These are phyloP conservation scores for Sporothrix dimorphospora DNA, from an alignment of 2,329 filamentous ascomycete species.

Conservation along the genomic window DNA sequence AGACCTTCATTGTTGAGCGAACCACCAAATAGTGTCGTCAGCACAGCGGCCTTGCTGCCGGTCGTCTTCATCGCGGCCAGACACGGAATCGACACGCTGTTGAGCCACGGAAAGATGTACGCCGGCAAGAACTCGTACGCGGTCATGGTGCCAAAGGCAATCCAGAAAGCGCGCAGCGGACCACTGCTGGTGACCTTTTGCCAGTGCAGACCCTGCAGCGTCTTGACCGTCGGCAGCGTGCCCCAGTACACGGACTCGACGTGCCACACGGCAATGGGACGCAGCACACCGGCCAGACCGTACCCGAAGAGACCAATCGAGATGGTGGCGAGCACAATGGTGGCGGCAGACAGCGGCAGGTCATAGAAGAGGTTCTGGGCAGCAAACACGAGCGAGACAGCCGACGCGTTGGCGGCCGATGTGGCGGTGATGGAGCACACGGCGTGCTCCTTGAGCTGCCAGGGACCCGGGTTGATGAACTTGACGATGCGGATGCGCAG, in stretches of 20 bases:
- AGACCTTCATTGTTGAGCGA: conserved; percentile 56
- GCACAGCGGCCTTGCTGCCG: conserved; percentile 46
- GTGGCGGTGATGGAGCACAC: conserved; percentile 58
- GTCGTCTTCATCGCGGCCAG: conserved; percentile 56
- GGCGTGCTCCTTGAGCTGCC: conserved; percentile 60
- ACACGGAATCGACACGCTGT: conserved; percentile 58
- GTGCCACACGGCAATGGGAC: conserved; percentile 59
- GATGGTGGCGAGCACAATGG: conserved; percentile 53
- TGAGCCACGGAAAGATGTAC: conserved; percentile 60
- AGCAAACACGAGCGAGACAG: conserved; percentile 49
- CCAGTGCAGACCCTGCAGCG: conserved; percentile 59
- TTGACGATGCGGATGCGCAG: conserved; percentile 45
- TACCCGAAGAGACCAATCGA: conserved; percentile 61
- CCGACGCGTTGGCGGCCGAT: conserved; percentile 54
- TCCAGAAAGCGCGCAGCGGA: conserved; percentile 57
- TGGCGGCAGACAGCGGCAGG: conserved; percentile 49
- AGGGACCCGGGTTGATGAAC: conserved; percentile 56
- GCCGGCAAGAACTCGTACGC: conserved; percentile 58
- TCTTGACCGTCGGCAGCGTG: conserved; percentile 56
- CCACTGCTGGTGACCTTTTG: conserved; percentile 54
- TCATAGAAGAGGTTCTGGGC: conserved; percentile 58
- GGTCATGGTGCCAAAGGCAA: conserved; percentile 49
- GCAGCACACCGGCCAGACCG: conserved; percentile 56
- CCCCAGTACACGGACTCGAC: conserved; percentile 61
- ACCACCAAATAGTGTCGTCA: conserved; percentile 57